These are phyloP conservation scores for Colletotrichum acutatum DNA, from an alignment of 2,329 filamentous ascomycete genomes.

Conservation along the genomic window DNA sequence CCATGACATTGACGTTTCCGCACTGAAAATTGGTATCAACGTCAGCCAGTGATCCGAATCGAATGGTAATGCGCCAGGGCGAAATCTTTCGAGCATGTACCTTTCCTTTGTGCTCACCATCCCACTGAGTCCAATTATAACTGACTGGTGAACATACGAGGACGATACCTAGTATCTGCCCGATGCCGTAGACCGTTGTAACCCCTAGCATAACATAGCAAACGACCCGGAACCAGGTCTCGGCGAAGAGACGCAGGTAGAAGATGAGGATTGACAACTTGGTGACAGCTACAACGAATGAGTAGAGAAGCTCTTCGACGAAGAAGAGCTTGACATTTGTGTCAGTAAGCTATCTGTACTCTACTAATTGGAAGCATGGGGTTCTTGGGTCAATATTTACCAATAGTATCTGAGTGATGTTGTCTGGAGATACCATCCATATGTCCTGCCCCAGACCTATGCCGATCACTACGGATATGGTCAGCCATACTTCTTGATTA, in stretches of 20 bases:
- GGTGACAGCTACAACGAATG: constrained; percentile 10
- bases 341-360: not conserved
- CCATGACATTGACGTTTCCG: not conserved
- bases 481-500: not conserved
- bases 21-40: not conserved
- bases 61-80: not conserved
- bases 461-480: not conserved
- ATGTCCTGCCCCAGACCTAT: constrained; percentile 14
- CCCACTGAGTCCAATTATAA: constrained; percentile 25
- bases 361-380: not conserved
- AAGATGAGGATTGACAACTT: constrained; percentile 22
- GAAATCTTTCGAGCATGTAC: not conserved
- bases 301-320: constrained; percentile 13
- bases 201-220: not conserved
- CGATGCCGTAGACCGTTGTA: not conserved
- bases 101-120: constrained; percentile 2
- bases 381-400: not conserved
- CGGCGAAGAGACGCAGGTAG: constrained; percentile 13
- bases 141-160: constrained; percentile 1
- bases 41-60: not conserved
- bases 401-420: constrained; percentile 21
- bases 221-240: constrained; percentile 6
- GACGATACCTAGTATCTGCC: constrained; percentile 4
- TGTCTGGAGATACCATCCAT: constrained; percentile 11
- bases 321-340: constrained; percentile 3